These are phyloP conservation scores for Gnetum montanum DNA, from an alignment of 75 land plant species.

Conservation along the genomic window DNA sequence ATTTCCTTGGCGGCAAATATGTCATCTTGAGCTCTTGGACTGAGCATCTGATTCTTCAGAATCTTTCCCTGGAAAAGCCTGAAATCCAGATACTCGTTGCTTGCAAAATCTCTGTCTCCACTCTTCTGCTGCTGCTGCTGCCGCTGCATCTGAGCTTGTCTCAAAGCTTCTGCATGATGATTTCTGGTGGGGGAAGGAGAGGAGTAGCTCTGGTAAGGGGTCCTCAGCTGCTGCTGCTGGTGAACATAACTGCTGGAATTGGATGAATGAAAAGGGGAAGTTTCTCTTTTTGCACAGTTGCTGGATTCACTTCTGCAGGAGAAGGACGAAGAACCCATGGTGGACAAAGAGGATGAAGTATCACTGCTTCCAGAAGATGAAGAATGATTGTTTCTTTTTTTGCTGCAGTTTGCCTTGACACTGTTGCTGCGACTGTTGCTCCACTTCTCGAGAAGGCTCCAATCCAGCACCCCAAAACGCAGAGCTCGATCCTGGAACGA, in stretches of 20 bases:
- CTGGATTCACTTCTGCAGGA: constrained; percentile 5
- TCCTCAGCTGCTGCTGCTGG: not conserved
- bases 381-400: constrained; percentile 3
- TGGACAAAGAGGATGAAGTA: constrained; percentile 8
- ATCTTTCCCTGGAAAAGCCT: constrained; percentile 4
- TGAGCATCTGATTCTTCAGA: not conserved
- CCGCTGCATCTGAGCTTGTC: not conserved
- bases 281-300: constrained; percentile 2
- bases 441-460: constrained; percentile 46
- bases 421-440: constrained; percentile 13
- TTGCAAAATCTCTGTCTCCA: not conserved
- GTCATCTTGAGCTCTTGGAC: not conserved
- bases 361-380: constrained; percentile 3
- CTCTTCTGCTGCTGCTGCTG: not conserved
- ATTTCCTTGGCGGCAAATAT: not conserved
- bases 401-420: not conserved
- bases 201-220: not conserved
- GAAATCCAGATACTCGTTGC: constrained; percentile 3
- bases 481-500: constrained; percentile 35
- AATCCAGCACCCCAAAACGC: constrained; percentile 57
- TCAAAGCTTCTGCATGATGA: not conserved
- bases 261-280: constrained; percentile 5
- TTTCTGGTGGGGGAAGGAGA: constrained; percentile 6
- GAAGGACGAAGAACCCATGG: constrained; percentile 8
- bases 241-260: not conserved